Percentiles rank a stretch among this genome's conserved stretches.
These are phyloP conservation scores for Cucumis variabilis DNA, from an alignment of 331 rosid genomes.

Conservation along the genomic window DNA sequence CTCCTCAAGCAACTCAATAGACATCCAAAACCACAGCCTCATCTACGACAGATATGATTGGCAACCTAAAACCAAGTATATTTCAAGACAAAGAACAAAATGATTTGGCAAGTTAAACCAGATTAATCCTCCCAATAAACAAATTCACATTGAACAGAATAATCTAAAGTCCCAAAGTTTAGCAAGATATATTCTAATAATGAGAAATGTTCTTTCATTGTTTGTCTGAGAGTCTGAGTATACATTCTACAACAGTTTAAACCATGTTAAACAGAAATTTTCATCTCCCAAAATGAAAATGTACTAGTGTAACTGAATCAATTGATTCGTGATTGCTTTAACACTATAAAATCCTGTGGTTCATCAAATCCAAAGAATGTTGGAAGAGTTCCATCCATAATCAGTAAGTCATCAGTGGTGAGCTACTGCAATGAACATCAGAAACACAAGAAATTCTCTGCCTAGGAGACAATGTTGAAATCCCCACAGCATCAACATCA, in stretches of 20 bases:
- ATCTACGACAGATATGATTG: no score
- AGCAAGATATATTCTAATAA: no score
- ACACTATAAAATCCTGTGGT: neutral
- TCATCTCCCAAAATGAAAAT: neutral
- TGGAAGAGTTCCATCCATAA: neutral
- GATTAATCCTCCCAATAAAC: no score
- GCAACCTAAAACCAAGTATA: no score
- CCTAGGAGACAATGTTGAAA: slow-evolving; percentile 68
- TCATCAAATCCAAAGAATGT: neutral
- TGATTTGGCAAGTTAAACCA: no score
- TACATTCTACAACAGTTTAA: neutral
- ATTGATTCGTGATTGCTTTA: neutral
- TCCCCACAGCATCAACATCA: slow-evolving; percentile 73
- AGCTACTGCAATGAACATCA: slow-evolving; percentile 86
- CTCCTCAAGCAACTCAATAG: no score
- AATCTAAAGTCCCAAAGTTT: no score
- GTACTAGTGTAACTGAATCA: neutral
- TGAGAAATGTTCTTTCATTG: neutral
- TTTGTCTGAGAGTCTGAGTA: neutral
- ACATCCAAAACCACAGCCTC: no score
- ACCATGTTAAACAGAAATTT: neutral
- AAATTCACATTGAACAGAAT: no score
- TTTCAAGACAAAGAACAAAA: no score
- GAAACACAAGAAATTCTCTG: slow-evolving; percentile 82
- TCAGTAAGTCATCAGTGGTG: slow-evolving; percentile 86